Percentiles rank a stretch among this genome's conserved stretches.
These are phyloP conservation scores for Pythium dissotocum DNA, from an alignment of 352 stramenopile species.

Conservation along the genomic window DNA sequence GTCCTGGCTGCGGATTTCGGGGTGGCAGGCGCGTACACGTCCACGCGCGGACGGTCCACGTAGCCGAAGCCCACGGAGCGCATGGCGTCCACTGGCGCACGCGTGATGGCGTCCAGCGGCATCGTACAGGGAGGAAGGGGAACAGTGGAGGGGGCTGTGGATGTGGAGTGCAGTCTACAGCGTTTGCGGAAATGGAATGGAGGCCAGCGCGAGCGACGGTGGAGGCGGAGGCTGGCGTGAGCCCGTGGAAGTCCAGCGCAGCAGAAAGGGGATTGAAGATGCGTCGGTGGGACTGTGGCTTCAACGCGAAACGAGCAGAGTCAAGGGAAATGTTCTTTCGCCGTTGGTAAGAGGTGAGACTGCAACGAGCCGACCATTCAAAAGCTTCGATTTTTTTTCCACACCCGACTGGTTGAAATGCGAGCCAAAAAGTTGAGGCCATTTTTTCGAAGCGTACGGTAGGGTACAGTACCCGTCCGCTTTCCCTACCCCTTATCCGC, in stretches of 20 bases:
- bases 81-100: no score
- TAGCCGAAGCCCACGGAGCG: background rate
- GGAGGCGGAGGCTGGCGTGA: background rate
- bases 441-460: background rate
- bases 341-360: no score
- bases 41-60: background rate
- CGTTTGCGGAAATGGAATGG: background rate
- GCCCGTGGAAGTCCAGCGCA: background rate
- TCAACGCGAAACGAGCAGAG: background rate
- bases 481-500: background rate
- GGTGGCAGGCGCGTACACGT: background rate
- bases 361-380: background rate
- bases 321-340: background rate
- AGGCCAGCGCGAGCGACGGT: background rate
- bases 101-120: background rate
- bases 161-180: no score
- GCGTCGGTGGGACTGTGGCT: background rate
- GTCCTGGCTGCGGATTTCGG: background rate
- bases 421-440: background rate
- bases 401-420: background rate
- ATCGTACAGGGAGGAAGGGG: background rate
- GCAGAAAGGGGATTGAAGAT: background rate
- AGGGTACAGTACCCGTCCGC: background rate
- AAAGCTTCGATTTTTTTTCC: background rate
- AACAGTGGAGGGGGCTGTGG: no score